phyloP scores from a whole-genome alignment of 495 filamentous ascomycete genomes.

The Aspergillus asperescens region DNA sequence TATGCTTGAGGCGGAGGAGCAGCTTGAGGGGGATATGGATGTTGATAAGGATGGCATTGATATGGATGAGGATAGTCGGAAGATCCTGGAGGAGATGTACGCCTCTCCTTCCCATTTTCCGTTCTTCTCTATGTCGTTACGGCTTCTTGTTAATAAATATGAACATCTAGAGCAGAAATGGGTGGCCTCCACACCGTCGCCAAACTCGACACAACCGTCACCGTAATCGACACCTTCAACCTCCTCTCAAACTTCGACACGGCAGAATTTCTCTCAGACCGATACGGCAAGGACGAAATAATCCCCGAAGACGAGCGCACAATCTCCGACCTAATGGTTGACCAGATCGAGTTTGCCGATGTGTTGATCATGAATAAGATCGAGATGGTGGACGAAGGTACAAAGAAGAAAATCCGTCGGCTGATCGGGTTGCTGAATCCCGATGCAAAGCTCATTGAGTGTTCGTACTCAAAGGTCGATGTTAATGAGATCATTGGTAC shows the following conservation, averaged over 20 bases:
- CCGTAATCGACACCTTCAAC: conserved; percentile 55
- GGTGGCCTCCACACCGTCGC: conserved; percentile 51
- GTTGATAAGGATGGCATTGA: conserved; percentile 27
- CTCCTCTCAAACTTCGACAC: conserved; percentile 54
- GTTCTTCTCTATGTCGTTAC: neutral
- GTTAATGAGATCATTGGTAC: conserved; percentile 49
- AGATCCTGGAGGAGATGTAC: conserved; percentile 38
- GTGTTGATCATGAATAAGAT: conserved; percentile 55
- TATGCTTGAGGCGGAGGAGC: conserved; percentile 35
- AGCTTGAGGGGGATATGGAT: conserved; percentile 15
- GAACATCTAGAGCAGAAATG: conserved; percentile 31
- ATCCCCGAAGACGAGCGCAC: conserved; percentile 54
- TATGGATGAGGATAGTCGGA: conserved; percentile 30
- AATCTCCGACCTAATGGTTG: conserved; percentile 56
- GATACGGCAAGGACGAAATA: conserved; percentile 38
- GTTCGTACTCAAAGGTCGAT: conserved; percentile 42
- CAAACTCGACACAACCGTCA: conserved; percentile 54
- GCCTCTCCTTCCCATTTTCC: neutral
- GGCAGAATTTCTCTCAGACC: conserved; percentile 50
- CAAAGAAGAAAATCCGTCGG: conserved; percentile 34
- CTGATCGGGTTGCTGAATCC: conserved; percentile 48
- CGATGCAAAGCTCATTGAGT: conserved; percentile 44
- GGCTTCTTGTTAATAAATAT: neutral
- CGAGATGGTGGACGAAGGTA: conserved; percentile 35
- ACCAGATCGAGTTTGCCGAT: conserved; percentile 60